Conservation (phyloP, 768 basidiomycete species). For the Leccinum longicurvipes region DNA sequence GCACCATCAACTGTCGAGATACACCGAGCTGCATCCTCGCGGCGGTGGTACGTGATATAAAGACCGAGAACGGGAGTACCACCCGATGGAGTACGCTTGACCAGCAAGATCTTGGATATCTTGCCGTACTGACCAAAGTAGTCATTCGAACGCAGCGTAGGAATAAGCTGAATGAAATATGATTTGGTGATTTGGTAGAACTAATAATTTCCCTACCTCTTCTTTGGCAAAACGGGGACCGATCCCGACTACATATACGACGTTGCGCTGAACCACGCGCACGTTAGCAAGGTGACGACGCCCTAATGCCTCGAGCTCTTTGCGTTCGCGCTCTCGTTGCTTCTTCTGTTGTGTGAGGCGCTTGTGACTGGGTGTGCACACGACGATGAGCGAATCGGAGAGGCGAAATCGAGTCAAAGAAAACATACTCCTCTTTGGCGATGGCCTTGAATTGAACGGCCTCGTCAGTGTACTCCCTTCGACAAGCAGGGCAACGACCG, state of each 20-base stretch:
- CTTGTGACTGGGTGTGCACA: constrained; percentile 65
- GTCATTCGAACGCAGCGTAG: constrained; percentile 89
- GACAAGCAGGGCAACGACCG: constrained; percentile 93
- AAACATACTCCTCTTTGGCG: constrained; percentile 87
- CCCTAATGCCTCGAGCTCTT: constrained; percentile 85
- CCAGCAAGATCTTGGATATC: constrained; percentile 91
- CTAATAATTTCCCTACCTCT: constrained; percentile 58
- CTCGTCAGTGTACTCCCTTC: constrained; percentile 89
- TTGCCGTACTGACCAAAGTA: constrained; percentile 99
- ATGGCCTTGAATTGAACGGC: constrained; percentile 94
- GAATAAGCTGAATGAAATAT: constrained; percentile 61
- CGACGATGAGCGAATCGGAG: constrained; percentile 14
- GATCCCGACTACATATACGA: constrained; percentile 95
- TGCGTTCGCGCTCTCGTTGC: constrained; percentile 90
- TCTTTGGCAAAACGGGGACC: constrained; percentile 93
- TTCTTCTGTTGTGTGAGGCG: constrained; percentile 94
- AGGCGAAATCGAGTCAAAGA: neutral
- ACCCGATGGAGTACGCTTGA: constrained; percentile 80
- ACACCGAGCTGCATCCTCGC: constrained; percentile 92
- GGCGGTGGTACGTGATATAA: constrained; percentile 92
- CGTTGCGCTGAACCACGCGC: constrained; percentile 93
- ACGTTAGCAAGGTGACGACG: constrained; percentile 88
- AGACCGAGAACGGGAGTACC: constrained; percentile 81
- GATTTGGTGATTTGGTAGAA: neutral
- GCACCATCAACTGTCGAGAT: constrained; percentile 93